phyloP scores from a whole-genome alignment of 805 yeast species.

The Komagataella populi region DNA sequence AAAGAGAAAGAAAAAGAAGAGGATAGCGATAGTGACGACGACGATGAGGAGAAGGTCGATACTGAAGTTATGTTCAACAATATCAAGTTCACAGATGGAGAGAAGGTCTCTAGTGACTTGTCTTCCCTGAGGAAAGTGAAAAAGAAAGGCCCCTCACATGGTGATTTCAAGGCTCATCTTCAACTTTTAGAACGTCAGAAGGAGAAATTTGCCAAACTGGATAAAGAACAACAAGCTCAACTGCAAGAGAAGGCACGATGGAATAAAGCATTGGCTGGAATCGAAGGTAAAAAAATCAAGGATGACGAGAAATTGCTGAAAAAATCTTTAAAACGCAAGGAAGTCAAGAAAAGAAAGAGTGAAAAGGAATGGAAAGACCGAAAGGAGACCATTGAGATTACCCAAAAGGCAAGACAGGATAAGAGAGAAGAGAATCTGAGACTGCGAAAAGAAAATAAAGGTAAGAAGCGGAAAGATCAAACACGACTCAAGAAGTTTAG shows the following conservation, averaged over 20 bases:
- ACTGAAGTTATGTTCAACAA: slow-evolving; percentile 57
- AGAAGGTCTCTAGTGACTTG: slow-evolving; percentile 63
- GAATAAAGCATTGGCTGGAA: slow-evolving; percentile 72
- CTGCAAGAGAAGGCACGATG: slow-evolving; percentile 67
- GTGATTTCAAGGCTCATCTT: slow-evolving; percentile 77
- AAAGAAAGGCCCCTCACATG: slow-evolving; percentile 74
- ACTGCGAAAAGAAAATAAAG: slow-evolving; percentile 76
- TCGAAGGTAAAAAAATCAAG: slow-evolving; percentile 78
- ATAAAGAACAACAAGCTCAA: slow-evolving; percentile 45
- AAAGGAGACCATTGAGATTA: slow-evolving; percentile 63
- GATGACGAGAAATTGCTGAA: slow-evolving; percentile 84
- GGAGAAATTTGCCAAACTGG: slow-evolving; percentile 42
- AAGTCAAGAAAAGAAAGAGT: slow-evolving; percentile 70
- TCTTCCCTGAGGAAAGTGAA: slow-evolving; percentile 41
- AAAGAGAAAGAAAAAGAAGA: slow-evolving; percentile 21
- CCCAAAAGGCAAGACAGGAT: slow-evolving; percentile 61
- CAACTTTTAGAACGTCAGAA: slow-evolving; percentile 63
- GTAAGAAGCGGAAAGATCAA: slow-evolving; percentile 63
- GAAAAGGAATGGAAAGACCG: slow-evolving; percentile 91
- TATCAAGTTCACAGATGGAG: slow-evolving; percentile 73
- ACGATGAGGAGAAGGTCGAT: slow-evolving; percentile 18
- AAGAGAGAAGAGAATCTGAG: slow-evolving; percentile 88
- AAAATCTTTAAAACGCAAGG: slow-evolving; percentile 76
- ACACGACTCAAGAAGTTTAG: slow-evolving; percentile 56
- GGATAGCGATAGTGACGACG: slow-evolving; percentile 21